These are phyloP conservation scores for Pyrenophora graminea DNA, from an alignment of 2,329 filamentous ascomycete genomes.

Conservation along the genomic window DNA sequence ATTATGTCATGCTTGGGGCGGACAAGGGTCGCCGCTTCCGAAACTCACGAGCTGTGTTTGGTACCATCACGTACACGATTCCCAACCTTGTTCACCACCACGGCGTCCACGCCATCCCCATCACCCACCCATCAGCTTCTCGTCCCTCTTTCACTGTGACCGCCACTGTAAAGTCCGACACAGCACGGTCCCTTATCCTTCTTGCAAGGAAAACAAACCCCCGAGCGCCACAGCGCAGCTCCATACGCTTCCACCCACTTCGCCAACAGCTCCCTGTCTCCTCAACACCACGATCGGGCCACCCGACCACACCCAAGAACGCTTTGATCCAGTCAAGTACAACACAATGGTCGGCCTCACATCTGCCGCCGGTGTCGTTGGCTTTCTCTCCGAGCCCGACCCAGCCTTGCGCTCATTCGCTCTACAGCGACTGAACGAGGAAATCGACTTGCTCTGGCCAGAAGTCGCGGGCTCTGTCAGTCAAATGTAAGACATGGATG, in stretches of 20 bases:
- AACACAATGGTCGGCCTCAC: constrained; percentile 83
- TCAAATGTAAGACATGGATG: constrained; percentile 74
- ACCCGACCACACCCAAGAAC: constrained; percentile 16
- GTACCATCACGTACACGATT: constrained; percentile 30
- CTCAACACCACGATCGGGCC: constrained; percentile 27
- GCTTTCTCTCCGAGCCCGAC: constrained; percentile 94
- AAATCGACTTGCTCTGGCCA: constrained; percentile 97
- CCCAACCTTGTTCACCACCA: constrained; percentile 28
- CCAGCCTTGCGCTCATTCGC: constrained; percentile 93
- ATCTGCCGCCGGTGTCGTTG: constrained; percentile 91
- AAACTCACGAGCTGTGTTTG: constrained; percentile 30
- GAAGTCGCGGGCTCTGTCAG: constrained; percentile 91
- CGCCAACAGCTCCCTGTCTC: constrained; percentile 28
- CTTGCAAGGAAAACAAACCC: constrained; percentile 17
- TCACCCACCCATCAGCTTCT: constrained; percentile 31
- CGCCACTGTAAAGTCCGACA: constrained; percentile 11
- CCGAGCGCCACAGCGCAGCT: constrained; percentile 44
- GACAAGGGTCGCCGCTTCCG: constrained; percentile 25
- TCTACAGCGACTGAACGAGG: constrained; percentile 90
- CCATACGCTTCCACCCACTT: constrained; percentile 44
- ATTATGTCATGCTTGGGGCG: constrained; percentile 23
- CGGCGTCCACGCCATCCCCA: constrained; percentile 39
- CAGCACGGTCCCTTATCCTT: constrained; percentile 14
- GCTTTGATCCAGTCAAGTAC: constrained; percentile 14
- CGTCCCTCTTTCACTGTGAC: constrained; percentile 38